Evolutionary conservation across 495 filamentous ascomycete species (phyloP), one percentile per base, ranked within the genome.

Genomic region (Friedmanniomyces endolithicus): DNA sequence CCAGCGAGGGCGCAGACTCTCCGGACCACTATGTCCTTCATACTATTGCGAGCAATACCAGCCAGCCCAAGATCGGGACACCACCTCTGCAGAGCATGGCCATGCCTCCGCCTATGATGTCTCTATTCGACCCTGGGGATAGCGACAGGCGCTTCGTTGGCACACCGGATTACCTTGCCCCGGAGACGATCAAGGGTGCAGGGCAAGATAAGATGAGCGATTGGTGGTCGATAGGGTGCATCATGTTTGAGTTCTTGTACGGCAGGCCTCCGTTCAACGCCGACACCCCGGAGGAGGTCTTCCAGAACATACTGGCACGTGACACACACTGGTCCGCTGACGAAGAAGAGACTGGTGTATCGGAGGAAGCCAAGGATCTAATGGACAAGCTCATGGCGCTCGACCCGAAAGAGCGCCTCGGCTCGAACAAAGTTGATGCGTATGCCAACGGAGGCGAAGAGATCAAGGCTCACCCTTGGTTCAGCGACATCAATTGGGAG

Each of bases 211-310:
- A 97, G 66, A 90, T 89, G 60, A 96, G 92, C 67, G 92, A 98
- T 78, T 98, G 92, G 92, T 98, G 92, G 92, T 97, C 92, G 7
- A 72, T 98, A 44, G 92, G 92, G 1, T 97, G 92, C 63, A 97
- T 98, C 56, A 74, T 97, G 70, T 98, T 96, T 65, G 92, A 98
- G 61, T 96, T 95, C 57, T 72, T 98, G 19, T 97, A 86, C 65
- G 85, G 92, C 51, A 78, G 87, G 70, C 92, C 92, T 1, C 92
- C 92, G 20, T 98, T 98, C 70, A 88, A 98, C 65, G 92, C 87
- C 6, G 74, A 74, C 17, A 87, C 88, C 39, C 92, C 92, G 0
- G 94, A 98, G 54, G 76, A 90, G 63, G 94, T 98, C 11, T 98
- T 98, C 63, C 88, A 95, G 58, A 97, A 97, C 63, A 98, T 98